A percentile compares a stretch with the other conserved stretches of the same genome.
phyloP scores from a whole-genome alignment of 768 basidiomycete genomes.

The Rhodotorula paludigena region DNA sequence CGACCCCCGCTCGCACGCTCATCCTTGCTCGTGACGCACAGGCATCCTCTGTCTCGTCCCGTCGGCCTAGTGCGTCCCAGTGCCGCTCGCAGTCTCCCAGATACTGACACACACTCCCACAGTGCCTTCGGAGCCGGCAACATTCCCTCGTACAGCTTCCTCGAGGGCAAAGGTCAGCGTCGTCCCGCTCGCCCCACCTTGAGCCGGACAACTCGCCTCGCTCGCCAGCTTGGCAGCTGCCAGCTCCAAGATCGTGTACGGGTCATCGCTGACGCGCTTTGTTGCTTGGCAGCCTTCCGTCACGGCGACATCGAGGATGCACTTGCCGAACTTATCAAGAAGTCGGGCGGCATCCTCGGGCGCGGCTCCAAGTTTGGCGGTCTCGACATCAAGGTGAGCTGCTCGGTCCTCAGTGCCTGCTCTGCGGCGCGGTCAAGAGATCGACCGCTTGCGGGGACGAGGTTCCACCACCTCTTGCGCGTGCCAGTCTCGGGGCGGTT shows the following conservation, averaged over 20 bases:
- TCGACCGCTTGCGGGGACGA: too few species aligned
- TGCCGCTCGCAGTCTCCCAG: not conserved
- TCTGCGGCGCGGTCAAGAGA: too few species aligned
- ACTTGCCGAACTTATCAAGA: slow-evolving; percentile 44
- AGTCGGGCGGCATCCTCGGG: slow-evolving; percentile 40
- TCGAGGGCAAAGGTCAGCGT: slow-evolving; percentile 60
- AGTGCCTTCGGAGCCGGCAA: slow-evolving; percentile 21
- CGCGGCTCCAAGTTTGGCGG: slow-evolving; percentile 46
- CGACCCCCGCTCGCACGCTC: too few species aligned
- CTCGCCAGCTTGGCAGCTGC: not conserved
- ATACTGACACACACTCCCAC: not conserved
- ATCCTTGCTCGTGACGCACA: not conserved
- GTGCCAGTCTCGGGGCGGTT: too few species aligned
- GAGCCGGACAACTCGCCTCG: not conserved
- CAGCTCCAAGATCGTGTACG: not conserved
- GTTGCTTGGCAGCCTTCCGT: too few species aligned
- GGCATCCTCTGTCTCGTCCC: slow-evolving; percentile 16
- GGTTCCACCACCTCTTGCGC: too few species aligned
- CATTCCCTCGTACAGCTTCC: slow-evolving; percentile 63
- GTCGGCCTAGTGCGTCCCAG: not conserved
- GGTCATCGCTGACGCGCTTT: too few species aligned
- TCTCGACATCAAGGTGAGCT: slow-evolving; percentile 51
- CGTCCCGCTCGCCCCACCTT: too few species aligned
- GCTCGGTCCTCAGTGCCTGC: too few species aligned
- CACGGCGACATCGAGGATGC: slow-evolving; percentile 74